Evolutionary conservation across 2,329 filamentous ascomycete genomes (phyloP), one percentile per base, ranked within the genome.

Genomic region (Monosporascus sp.): DNA sequence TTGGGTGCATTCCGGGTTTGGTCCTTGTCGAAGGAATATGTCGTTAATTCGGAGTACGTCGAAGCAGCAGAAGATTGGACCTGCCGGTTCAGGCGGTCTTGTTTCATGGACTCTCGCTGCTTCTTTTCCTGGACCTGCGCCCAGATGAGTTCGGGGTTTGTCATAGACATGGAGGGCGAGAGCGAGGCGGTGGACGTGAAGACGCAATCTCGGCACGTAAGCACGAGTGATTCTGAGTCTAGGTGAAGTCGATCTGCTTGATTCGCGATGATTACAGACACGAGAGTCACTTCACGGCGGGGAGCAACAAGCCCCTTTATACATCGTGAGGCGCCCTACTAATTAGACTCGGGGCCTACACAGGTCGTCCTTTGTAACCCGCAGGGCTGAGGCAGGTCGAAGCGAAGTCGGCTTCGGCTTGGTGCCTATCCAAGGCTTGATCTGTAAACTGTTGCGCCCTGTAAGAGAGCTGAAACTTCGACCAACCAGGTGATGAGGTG

Each of bases 101-200:
- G 48, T 20, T 49, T 26, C 38, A 40, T 16, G n/a, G 40, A 36
- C 16, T 49, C 31, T 36, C 48, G 52, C n/a, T 50, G 54, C 44
- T 61, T 62, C 22, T 63, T 57, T 43, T 65, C 59, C 44, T 59
- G 52, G 5, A 61, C 48, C 36, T 59, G 46, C 17, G 59, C 45
- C 59, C 60, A 64, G 48, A 62, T 50, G 40, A 64, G 60, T 34
- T 50, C 57, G 7, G 60, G 62, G 48, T 59, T 61, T 1, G 62
- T 61, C 19, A 60, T 62, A 24, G 62, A 55, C 26, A 64, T 22
- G 2, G 61, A 61, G 37, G 57, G 51, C 22, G 58, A 55, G 53
- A 57, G 52, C 38, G 59, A 53, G 19, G 57, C 55, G 2, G 61
- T 47, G 11, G 57, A 52, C 17, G 55, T 44, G 19, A 50, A 37